Percentiles rank a stretch among this genome's conserved stretches.
Conservation (phyloP, 2,329 filamentous ascomycete genomes). For the Fusarium begoniae region DNA sequence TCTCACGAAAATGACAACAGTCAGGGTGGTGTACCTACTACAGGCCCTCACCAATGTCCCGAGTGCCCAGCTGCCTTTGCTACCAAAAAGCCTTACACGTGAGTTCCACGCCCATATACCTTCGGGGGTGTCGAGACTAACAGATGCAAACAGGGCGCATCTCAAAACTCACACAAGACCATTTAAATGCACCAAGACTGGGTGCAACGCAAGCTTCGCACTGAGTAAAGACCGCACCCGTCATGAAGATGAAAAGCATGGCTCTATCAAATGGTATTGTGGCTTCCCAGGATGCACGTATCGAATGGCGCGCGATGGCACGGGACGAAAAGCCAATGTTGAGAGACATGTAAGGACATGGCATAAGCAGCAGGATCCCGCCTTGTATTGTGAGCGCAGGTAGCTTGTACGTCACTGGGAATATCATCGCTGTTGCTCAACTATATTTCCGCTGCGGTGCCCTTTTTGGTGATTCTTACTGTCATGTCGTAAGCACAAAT, state of each 20-base stretch:
- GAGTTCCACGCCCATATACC: not conserved
- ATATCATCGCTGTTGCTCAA: no score
- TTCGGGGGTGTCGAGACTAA: not conserved
- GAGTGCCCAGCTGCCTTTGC: not conserved
- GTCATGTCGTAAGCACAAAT: no score
- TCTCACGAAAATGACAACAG: not conserved
- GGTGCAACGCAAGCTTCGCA: not conserved
- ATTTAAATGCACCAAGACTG: not conserved
- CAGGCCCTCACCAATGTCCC: not conserved
- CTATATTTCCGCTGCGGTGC: no score
- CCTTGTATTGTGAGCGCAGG: no score
- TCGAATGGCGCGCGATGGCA: not conserved
- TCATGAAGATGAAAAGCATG: not conserved
- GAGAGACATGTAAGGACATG: no score
- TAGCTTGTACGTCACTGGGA: no score
- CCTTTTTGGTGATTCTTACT: no score
- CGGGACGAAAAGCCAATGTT: not conserved
- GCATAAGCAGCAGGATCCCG: no score
- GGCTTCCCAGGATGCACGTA: not conserved
- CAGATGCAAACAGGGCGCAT: not conserved
- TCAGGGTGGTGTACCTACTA: not conserved
- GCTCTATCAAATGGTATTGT: not conserved
- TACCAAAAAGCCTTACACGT: not conserved
- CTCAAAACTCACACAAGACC: not conserved
- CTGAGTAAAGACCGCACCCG: not conserved